Evolutionary conservation across 495 filamentous ascomycete species (phyloP).

Genomic region (Beverwykella pulmonaria): DNA sequence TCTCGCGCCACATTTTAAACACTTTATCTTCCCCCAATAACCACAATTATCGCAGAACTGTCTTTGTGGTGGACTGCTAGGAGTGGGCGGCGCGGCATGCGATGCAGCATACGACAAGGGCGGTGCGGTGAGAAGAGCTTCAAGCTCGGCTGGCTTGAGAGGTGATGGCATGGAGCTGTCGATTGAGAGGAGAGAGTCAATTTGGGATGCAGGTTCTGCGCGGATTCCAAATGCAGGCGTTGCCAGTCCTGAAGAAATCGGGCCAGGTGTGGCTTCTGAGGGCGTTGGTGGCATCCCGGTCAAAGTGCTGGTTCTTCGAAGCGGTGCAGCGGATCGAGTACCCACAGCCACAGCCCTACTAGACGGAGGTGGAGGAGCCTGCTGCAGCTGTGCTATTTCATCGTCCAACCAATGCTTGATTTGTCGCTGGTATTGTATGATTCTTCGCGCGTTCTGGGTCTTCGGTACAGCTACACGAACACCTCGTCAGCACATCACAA

Average conservation of each 20-base stretch:
- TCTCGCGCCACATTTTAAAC: conserved; percentile 77
- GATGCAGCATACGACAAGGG: conserved; percentile 81
- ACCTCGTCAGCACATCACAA: neutral
- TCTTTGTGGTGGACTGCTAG: conserved; percentile 56
- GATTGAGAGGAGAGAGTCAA: conserved; percentile 21
- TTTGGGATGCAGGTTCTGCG: neutral
- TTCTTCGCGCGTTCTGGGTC: conserved; percentile 30
- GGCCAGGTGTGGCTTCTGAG: conserved; percentile 25
- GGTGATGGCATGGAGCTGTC: conserved; percentile 21
- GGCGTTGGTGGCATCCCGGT: conserved; percentile 29
- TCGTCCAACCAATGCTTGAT: conserved; percentile 39
- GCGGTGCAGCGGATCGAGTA: neutral
- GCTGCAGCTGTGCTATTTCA: conserved; percentile 36
- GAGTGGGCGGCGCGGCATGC: conserved; percentile 58
- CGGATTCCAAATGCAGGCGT: neutral
- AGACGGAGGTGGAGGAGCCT: conserved; percentile 7
- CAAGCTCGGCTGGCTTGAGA: conserved; percentile 53
- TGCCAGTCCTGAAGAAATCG: neutral
- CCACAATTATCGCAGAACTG: conserved; percentile 87
- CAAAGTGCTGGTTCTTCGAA: conserved; percentile 1
- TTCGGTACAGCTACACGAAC: conserved; percentile 13
- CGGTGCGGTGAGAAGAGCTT: conserved; percentile 67
- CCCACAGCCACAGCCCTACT: neutral
- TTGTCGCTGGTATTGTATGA: conserved; percentile 31
- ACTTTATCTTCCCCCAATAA: conserved; percentile 86